A percentile compares a stretch with the other conserved stretches of the same genome.
phyloP scores from a whole-genome alignment of 1,284 basidiomycete genomes.

The Melampsora medusae region DNA sequence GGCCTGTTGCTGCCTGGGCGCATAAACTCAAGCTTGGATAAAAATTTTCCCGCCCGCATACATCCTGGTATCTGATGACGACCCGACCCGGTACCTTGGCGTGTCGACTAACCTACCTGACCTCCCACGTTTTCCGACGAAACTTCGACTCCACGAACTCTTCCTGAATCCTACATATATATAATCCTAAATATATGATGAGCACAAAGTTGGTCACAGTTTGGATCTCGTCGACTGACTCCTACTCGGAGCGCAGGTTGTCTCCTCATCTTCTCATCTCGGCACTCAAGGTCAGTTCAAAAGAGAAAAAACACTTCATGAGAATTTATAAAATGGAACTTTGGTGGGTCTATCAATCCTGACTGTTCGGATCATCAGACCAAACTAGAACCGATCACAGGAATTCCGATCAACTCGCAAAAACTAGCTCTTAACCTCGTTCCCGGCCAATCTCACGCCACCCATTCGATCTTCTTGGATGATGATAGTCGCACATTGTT shows the following conservation, averaged over 20 bases:
- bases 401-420: constrained; percentile 28
- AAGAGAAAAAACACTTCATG: background rate
- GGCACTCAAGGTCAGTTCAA: constrained; percentile 13
- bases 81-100: no score
- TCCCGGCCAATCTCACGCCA: constrained; percentile 17
- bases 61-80: no score
- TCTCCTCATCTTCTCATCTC: constrained; percentile 18
- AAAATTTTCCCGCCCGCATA: no score
- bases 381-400: constrained; percentile 34
- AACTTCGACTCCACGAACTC: no score
- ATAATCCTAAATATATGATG: background rate
- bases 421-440: constrained; percentile 11
- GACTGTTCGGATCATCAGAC: background rate
- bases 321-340: background rate
- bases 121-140: no score
- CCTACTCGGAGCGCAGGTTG: constrained; percentile 17
- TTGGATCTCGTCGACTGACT: constrained; percentile 29
- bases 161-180: no score
- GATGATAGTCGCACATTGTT: constrained; percentile 13
- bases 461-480: constrained; percentile 14
- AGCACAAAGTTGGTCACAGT: constrained; percentile 19
- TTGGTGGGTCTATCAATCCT: background rate
- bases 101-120: no score
- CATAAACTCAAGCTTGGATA: no score
- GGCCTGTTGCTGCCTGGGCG: no score